These are phyloP conservation scores for Fraxinus cuspidata DNA, from an alignment of 257 asterid species.

Conservation along the genomic window DNA sequence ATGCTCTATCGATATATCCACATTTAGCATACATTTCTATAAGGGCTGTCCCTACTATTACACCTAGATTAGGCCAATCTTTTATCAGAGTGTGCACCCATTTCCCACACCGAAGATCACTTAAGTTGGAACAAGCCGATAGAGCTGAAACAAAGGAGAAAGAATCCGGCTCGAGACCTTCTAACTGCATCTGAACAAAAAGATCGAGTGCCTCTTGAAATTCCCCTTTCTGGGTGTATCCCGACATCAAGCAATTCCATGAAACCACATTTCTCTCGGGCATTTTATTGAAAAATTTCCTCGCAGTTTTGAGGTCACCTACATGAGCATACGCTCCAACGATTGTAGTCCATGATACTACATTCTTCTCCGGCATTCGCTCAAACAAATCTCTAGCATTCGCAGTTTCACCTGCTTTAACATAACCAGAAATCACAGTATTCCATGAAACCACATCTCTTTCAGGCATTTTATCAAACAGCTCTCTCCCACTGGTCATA, in stretches of 20 bases:
- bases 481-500: conserved; percentile 25
- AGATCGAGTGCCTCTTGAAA: conserved; percentile 41
- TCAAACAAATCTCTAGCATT: conserved; percentile 39
- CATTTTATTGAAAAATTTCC: conserved; percentile 35
- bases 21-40: conserved; percentile 57
- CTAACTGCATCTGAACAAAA: conserved; percentile 35
- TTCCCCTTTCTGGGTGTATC: conserved; percentile 33
- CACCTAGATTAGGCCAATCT: conserved; percentile 42
- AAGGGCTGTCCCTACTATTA: conserved; percentile 46
- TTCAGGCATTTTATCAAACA: conserved; percentile 45
- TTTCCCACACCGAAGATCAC: conserved; percentile 42
- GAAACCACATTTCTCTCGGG: conserved; percentile 48
- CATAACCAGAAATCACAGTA: conserved; percentile 40
- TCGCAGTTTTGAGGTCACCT: conserved; percentile 39
- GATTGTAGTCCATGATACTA: conserved; percentile 50
- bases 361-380: conserved; percentile 40
- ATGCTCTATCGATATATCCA: conserved; percentile 43
- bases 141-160: conserved; percentile 47
- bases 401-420: conserved; percentile 31
- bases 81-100: conserved; percentile 42
- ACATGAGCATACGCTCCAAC: conserved; percentile 37
- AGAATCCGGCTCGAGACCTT: conserved; percentile 39
- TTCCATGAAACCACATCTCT: conserved; percentile 53
- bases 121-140: conserved; percentile 48
- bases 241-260: conserved; percentile 59